Conservation (phyloP, 2,329 filamentous ascomycete genomes). For the Epichloe sibirici region DNA sequence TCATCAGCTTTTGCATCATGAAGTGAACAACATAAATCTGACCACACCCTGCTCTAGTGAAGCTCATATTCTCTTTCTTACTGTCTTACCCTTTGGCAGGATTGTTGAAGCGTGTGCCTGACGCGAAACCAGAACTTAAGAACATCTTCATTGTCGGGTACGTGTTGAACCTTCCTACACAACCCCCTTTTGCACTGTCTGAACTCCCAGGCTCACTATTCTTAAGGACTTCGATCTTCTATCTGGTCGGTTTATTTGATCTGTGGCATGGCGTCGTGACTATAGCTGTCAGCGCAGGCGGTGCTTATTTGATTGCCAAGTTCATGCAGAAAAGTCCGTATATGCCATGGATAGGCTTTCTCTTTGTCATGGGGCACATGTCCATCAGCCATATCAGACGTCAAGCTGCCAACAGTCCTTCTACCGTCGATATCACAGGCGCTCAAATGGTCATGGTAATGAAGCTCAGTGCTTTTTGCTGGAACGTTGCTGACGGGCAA, state of each 20-base stretch:
- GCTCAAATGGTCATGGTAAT: constrained; percentile 98
- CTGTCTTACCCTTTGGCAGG: constrained; percentile 86
- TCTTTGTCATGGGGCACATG: constrained; percentile 93
- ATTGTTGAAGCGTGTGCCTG: constrained; percentile 79
- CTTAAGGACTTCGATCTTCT: constrained; percentile 67
- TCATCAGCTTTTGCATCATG: not conserved
- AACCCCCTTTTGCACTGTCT: not conserved
- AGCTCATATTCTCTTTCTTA: constrained; percentile 82
- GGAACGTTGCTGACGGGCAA: constrained; percentile 91
- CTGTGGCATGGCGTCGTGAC: constrained; percentile 78
- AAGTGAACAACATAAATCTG: not conserved
- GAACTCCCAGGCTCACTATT: not conserved
- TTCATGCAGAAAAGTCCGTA: constrained; percentile 69
- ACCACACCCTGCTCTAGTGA: constrained; percentile 47
- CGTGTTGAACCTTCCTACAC: not conserved
- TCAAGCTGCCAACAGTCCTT: constrained; percentile 55
- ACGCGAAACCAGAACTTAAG: constrained; percentile 70
- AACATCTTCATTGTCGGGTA: constrained; percentile 78
- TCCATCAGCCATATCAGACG: constrained; percentile 78
- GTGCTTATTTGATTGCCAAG: constrained; percentile 71
- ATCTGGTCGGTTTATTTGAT: constrained; percentile 85
- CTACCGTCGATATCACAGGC: constrained; percentile 73
- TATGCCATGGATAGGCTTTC: constrained; percentile 96
- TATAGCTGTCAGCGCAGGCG: constrained; percentile 64
- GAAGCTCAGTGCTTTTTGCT: constrained; percentile 94